phyloP scores from a whole-genome alignment of 139 green algal genomes.

The Chlorella sp. region DNA sequence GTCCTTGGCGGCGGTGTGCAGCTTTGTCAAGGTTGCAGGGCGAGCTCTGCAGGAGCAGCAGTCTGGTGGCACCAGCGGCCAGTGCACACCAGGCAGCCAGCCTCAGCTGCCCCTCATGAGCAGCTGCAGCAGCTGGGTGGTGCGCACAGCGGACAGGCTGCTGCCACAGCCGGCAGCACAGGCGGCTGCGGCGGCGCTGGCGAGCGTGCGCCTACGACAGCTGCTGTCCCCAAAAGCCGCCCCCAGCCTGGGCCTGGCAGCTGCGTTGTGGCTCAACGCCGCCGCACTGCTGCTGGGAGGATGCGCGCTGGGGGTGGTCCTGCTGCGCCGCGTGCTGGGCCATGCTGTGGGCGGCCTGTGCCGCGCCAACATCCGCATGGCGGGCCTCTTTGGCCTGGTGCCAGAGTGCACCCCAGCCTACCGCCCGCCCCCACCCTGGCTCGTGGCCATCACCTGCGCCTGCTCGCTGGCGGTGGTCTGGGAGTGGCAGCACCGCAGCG shows the following conservation, averaged over 20 bases:
- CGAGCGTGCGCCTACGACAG: neutral
- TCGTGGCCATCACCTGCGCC: neutral
- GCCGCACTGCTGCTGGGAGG: constrained; percentile 2
- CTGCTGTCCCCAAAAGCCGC: neutral
- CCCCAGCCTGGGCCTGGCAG: neutral
- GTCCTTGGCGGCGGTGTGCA: neutral
- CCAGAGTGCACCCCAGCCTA: neutral
- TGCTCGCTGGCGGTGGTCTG: neutral
- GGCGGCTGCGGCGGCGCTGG: constrained; percentile 4
- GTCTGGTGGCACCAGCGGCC: neutral
- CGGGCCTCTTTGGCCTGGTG: neutral
- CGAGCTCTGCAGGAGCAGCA: neutral
- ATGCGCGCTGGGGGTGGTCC: neutral
- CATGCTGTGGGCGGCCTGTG: neutral
- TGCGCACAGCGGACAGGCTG: neutral
- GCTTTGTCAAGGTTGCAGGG: neutral
- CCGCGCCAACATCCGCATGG: neutral
- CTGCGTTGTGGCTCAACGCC: neutral
- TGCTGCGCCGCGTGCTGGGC: neutral
- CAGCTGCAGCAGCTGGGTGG: neutral
- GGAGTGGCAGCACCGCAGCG: neutral
- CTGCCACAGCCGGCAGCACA: neutral
- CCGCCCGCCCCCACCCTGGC: neutral
- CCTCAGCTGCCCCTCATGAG: neutral
- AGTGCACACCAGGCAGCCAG: neutral